Base-by-base conservation (phyloP, 768 basidiomycete genomes). In the Leccinum broughii region DNA sequence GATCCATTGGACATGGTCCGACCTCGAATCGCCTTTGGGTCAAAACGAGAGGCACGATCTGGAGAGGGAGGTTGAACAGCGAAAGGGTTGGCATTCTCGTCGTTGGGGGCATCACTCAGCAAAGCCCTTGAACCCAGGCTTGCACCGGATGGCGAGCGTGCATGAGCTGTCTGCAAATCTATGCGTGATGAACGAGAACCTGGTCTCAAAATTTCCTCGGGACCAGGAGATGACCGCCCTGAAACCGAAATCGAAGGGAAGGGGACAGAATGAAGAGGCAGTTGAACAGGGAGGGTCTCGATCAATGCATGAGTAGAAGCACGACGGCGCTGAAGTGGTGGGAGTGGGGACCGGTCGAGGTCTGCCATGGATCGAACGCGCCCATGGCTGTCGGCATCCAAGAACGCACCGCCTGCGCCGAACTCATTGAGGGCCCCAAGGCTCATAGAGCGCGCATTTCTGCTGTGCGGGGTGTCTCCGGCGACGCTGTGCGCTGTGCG, bases 341-440 rank as follows among this genome's bases (percentile, higher is more conserved):
- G 64, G 37, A 74, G 70, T 24, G 77, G 73, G 22, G 77, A 70
- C 57, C 77, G 77, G 24, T 72, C 78, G 26, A 84, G 68, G 68
- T 89, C 86, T 37, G 86, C 83, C 57, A 86, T 78, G 6, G 89
- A 86, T 56, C 83, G 82, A 53, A 84, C 79, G 55, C 86, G 83
- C n/a, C 67, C 65, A 6, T 71, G 67, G 46, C 69, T 70, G 54
- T 75, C 71, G 37, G 79, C 75, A 39, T 83, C 82, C 53, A 82
- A 62, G 60, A 82, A 81, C 13, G 76, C 81, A 35, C 77, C 80
- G 34, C 80, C 83, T 32, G 66, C 71, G 14, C 81, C 81, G 54
- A 82, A 79, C 52, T 82, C 78, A 41, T 86, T 86, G 52, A 87
- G 69, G 58, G 84, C 77, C 3, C 88, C 88, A 57, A 87, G 76